A percentile compares a stretch with the other conserved stretches of the same genome.
These are phyloP conservation scores for Fusarium bulbicola DNA, from an alignment of 2,329 filamentous ascomycete genomes.

Conservation along the genomic window DNA sequence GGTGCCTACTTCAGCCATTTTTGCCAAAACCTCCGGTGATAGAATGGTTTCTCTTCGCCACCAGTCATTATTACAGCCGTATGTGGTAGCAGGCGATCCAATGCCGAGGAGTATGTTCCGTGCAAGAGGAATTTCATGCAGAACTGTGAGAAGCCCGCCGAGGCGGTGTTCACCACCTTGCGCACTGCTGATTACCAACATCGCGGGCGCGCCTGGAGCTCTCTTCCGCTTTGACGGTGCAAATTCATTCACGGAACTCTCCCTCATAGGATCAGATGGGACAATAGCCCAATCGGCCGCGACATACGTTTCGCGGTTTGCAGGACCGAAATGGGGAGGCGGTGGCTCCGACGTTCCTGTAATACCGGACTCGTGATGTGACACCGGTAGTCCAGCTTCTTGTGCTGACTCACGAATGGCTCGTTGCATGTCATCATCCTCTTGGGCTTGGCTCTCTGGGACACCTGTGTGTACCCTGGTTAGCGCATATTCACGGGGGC, in stretches of 20 bases:
- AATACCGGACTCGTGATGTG: constrained; percentile 62
- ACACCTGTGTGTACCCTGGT: constrained; percentile 48
- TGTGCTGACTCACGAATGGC: constrained; percentile 65
- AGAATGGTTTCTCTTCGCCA: constrained; percentile 67
- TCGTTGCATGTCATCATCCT: constrained; percentile 65
- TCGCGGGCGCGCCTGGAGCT: constrained; percentile 55
- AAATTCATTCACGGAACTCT: constrained; percentile 28
- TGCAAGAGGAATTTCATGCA: constrained; percentile 67
- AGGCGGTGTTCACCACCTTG: constrained; percentile 54
- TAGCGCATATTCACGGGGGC: constrained; percentile 35
- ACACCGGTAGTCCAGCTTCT: constrained; percentile 56
- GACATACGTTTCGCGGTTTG: constrained; percentile 65
- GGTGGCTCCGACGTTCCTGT: constrained; percentile 50
- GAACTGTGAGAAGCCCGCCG: constrained; percentile 65
- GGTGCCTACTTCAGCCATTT: constrained; percentile 44
- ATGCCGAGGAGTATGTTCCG: constrained; percentile 63
- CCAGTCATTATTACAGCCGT: constrained; percentile 67
- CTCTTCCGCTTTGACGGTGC: constrained; percentile 57
- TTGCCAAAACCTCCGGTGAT: constrained; percentile 49
- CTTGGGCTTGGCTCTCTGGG: constrained; percentile 51
- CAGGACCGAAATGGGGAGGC: constrained; percentile 67
- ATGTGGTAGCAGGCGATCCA: constrained; percentile 54
- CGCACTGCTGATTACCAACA: constrained; percentile 54
- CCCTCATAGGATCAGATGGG: constrained; percentile 46
- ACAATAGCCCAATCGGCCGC: constrained; percentile 68